Conservation (phyloP, 108 stramenopile species). For the Nitzschia inconspicua region DNA sequence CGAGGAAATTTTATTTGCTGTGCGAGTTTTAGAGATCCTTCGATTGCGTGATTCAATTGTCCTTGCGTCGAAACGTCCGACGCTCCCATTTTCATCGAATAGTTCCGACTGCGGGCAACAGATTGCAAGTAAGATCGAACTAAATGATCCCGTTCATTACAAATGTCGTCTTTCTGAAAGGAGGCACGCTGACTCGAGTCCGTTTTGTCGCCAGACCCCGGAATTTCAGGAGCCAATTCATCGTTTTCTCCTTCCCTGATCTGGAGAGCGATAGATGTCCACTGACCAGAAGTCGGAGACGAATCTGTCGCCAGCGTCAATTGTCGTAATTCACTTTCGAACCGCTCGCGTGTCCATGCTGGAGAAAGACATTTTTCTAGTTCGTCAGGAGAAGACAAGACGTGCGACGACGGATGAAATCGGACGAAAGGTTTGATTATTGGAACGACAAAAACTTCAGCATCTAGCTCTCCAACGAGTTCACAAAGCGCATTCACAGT, state of each 20-base stretch:
- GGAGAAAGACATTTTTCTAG: conserved; percentile 31
- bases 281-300: conserved; percentile 30
- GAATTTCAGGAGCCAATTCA: no score
- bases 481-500: conserved; percentile 47
- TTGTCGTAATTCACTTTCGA: conserved; percentile 22
- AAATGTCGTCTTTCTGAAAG: background rate
- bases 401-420: conserved; percentile 31
- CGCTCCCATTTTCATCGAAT: conserved; percentile 1
- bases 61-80: background rate
- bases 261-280: conserved; percentile 41
- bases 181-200: background rate
- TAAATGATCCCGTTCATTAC: conserved; percentile 4
- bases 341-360: conserved; percentile 40
- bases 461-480: conserved; percentile 62
- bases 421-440: conserved; percentile 68
- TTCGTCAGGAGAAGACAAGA: conserved; percentile 20
- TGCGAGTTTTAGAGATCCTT: conserved; percentile 50
- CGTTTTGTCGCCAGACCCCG: background rate
- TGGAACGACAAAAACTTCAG: conserved; percentile 59
- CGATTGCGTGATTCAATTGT: conserved; percentile 27
- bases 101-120: conserved; percentile 31
- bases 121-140: conserved; percentile 22
- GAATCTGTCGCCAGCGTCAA: conserved; percentile 3
- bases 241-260: background rate
- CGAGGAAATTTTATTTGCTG: conserved; percentile 50